These are phyloP conservation scores for Baffinella frigidus DNA, from an alignment of 208 protist genomes.

Conservation along the genomic window DNA sequence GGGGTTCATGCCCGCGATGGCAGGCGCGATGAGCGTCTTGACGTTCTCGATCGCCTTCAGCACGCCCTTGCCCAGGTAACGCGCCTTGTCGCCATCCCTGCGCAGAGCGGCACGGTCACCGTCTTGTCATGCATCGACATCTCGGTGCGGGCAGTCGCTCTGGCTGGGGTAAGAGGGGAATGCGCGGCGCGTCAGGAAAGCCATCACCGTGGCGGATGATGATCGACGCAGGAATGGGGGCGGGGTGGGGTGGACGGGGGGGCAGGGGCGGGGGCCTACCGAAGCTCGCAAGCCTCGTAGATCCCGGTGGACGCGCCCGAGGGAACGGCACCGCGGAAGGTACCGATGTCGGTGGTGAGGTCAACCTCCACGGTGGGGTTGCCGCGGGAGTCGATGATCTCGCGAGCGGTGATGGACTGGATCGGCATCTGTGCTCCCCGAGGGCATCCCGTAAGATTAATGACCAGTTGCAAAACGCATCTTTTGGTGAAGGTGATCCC, in stretches of 20 bases:
- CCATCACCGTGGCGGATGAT: too few relatives aligned
- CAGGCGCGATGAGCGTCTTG: constrained; percentile 87
- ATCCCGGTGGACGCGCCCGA: constrained; percentile 98
- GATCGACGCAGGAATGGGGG: too few relatives aligned
- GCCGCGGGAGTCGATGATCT: constrained; percentile 85
- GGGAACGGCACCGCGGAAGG: constrained; percentile 94
- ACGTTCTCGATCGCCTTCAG: constrained; percentile 94
- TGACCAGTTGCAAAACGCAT: too few relatives aligned
- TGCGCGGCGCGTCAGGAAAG: too few relatives aligned
- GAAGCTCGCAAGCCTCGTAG: constrained; percentile 87
- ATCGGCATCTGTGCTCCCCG: too few relatives aligned
- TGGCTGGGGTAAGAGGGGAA: too few relatives aligned
- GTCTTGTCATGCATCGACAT: not conserved
- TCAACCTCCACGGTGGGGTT: constrained; percentile 93
- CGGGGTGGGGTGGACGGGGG: too few relatives aligned
- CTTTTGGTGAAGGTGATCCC: too few relatives aligned
- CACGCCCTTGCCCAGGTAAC: constrained; percentile 95
- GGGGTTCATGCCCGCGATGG: constrained; percentile 86
- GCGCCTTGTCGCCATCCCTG: constrained; percentile 89
- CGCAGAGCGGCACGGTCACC: constrained; percentile 82
- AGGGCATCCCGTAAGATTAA: too few relatives aligned
- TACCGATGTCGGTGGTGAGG: constrained; percentile 84
- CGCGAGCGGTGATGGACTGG: constrained; percentile 66
- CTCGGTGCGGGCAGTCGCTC: too few relatives aligned
- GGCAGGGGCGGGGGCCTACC: not conserved